phyloP scores from a whole-genome alignment of 805 yeast genomes.

The Saturnispora sekii region DNA sequence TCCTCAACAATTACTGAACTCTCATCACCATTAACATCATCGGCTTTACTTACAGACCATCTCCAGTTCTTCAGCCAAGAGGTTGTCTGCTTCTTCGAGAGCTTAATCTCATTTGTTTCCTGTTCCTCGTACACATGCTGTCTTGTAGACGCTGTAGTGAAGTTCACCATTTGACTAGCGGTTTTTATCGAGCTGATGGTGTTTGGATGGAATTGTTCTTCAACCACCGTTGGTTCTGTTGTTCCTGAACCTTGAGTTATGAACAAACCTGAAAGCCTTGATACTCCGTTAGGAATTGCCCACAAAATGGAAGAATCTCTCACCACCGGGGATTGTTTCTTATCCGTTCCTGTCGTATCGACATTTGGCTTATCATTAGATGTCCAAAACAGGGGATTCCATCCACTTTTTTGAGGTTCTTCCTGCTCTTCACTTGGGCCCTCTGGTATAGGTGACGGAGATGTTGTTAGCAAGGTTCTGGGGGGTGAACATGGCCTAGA shows the following conservation, averaged over 20 bases:
- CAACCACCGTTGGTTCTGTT: neutral
- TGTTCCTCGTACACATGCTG: neutral
- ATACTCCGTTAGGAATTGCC: neutral
- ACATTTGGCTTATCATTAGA: too few species aligned
- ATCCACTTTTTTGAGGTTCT: too few species aligned
- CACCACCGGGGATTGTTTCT: too few species aligned
- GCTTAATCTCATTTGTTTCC: neutral
- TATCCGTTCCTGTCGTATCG: too few species aligned
- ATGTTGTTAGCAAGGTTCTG: too few species aligned
- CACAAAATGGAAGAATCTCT: neutral
- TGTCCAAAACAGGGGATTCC: too few species aligned
- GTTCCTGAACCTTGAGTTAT: neutral
- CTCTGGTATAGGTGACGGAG: too few species aligned
- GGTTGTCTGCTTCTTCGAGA: neutral
- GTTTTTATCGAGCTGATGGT: constrained; percentile 3
- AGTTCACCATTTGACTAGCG: neutral
- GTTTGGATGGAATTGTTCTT: constrained; percentile 1
- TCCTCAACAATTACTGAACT: neutral
- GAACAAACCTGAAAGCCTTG: constrained; percentile 1
- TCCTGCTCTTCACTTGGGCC: too few species aligned
- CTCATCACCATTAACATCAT: neutral
- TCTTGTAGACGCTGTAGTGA: neutral
- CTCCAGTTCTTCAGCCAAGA: constrained; percentile 11
- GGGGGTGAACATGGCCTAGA: too few species aligned
- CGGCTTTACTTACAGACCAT: constrained; percentile 2